Evolutionary conservation across 2,329 filamentous ascomycete species (phyloP).

Genomic region (Penicillium polonicum): DNA sequence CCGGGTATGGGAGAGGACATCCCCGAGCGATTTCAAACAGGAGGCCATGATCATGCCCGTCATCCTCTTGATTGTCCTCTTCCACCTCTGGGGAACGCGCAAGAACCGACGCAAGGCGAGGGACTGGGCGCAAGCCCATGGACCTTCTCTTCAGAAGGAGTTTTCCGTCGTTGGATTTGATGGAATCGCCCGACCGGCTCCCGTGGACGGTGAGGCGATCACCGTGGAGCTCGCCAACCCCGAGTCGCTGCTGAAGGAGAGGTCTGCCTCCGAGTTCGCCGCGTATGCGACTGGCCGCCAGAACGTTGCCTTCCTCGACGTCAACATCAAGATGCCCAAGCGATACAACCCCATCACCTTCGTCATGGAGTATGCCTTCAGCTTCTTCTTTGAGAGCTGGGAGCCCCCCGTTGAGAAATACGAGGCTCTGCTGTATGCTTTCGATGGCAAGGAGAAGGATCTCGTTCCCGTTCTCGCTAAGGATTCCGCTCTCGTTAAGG

Average conservation of each 20-base stretch:
- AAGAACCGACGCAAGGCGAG: slow-evolving; percentile 77
- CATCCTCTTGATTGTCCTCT: slow-evolving; percentile 69
- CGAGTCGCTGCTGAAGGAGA: slow-evolving; percentile 73
- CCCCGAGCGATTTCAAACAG: slow-evolving; percentile 77
- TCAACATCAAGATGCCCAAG: slow-evolving; percentile 78
- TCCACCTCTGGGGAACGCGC: slow-evolving; percentile 79
- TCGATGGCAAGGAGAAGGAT: slow-evolving; percentile 85
- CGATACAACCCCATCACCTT: slow-evolving; percentile 76
- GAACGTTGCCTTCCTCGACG: slow-evolving; percentile 87
- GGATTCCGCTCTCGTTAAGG: slow-evolving; percentile 57
- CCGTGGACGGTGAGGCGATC: slow-evolving; percentile 46
- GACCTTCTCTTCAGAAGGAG: slow-evolving; percentile 70
- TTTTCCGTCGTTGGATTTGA: slow-evolving; percentile 85
- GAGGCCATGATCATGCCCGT: slow-evolving; percentile 79
- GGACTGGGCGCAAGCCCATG: slow-evolving; percentile 75
- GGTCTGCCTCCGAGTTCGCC: slow-evolving; percentile 79
- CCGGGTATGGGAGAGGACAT: slow-evolving; percentile 88
- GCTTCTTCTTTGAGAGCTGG: slow-evolving; percentile 79
- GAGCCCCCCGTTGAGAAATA: slow-evolving; percentile 67
- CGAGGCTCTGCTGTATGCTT: slow-evolving; percentile 78
- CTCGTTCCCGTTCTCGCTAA: slow-evolving; percentile 66
- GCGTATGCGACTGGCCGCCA: slow-evolving; percentile 88
- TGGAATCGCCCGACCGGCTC: slow-evolving; percentile 48
- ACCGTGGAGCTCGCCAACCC: slow-evolving; percentile 47
- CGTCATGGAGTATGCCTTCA: slow-evolving; percentile 65